Evolutionary conservation across 306 rosid species (phyloP), one percentile per base, ranked within the genome.

Genomic region (Astragalus glycyphyllos): DNA sequence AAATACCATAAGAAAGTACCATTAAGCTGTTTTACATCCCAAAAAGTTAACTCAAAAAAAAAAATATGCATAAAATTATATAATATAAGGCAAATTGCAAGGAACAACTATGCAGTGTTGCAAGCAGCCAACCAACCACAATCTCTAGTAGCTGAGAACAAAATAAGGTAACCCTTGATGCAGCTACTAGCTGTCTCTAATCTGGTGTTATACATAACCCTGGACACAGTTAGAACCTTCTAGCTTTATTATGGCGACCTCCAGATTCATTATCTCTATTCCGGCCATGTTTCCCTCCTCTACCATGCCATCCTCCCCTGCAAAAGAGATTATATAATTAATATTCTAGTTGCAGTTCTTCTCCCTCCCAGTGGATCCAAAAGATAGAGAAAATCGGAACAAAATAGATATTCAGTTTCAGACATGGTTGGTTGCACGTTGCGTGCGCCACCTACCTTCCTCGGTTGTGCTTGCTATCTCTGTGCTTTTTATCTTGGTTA

Each of bases 281-380:
- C 42, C 98, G 89, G 69, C 37, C 63, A 20, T 70, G 79, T 80
- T 83, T 92, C 49, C 96, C 86, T 40, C 90, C 92, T 64, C 88
- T 79, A 11, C 85, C 77, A 76, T 73, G 76, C 72, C 57, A 86
- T 13, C 90, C 96, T 68, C 96, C 98, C 85, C 98, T 92, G 82
- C 17, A 13, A 57, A 57, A 20, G 5, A 20, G 12, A 73, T 14
- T 6, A 45, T 32, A 32, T 7, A 12, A 42, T 60, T 11, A 51
- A 45, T 45, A 59, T 59, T n/a, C 11, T 34, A 59, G 29, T 46
- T 71, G 32, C 8, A 11, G 23, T 58, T 46, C 54, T 8, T 2
- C 16, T 6, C 40, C 64, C 6, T 9, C 12, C 38, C 51, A 20
- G 10, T 42, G 20, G 40, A n/a, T 40, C 2, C 34, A 6, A 54